These are phyloP conservation scores for Puccinellia tenuiflora DNA, from an alignment of 176 grass and related monocot genomes.

Conservation along the genomic window DNA sequence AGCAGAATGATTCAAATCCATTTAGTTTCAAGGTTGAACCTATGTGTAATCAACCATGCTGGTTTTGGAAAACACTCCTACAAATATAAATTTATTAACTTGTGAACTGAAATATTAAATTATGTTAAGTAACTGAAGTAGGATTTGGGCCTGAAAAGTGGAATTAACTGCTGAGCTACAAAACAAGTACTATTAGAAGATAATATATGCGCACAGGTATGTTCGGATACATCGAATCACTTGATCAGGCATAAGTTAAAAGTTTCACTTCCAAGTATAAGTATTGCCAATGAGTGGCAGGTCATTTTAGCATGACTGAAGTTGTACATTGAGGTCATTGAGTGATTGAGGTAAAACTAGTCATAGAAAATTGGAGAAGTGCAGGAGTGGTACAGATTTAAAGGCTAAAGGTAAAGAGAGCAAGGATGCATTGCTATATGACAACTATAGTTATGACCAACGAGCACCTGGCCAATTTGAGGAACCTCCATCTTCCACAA, in stretches of 20 bases:
- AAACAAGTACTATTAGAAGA: background rate
- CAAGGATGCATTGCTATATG: background rate
- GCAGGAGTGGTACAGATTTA: background rate
- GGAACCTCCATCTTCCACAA: conserved; percentile 75
- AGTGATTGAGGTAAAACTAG: background rate
- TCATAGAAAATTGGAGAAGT: background rate
- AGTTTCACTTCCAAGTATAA: background rate
- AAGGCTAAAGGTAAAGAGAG: background rate
- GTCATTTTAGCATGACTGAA: background rate
- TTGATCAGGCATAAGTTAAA: background rate
- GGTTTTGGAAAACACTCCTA: background rate
- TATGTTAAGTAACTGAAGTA: background rate
- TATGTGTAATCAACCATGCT: background rate
- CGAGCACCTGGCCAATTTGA: conserved; percentile 41
- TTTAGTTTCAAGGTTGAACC: background rate
- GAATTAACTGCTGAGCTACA: background rate
- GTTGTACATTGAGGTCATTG: background rate
- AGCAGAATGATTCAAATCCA: background rate
- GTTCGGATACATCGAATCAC: background rate
- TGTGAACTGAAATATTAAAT: background rate
- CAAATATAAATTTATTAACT: background rate
- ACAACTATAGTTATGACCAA: background rate
- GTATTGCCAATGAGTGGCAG: background rate
- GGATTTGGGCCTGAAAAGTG: background rate
- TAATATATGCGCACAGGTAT: background rate